Base-by-base conservation (phyloP, 129 eudicot species). In the Lactuca saligna region DNA sequence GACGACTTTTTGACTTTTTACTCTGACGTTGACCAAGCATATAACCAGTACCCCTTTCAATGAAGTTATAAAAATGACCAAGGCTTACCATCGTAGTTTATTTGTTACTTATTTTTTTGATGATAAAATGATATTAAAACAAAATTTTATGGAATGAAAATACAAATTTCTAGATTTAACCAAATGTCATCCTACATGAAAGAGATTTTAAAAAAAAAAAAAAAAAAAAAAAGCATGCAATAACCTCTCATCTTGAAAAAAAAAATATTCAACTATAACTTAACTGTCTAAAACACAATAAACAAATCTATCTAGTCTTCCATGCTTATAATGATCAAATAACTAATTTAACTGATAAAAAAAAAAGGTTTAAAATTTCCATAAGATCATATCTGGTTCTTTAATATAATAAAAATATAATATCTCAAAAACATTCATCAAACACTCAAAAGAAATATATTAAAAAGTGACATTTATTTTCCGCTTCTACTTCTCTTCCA, bases 401-500 rank as follows among this genome's bases (percentile, higher is more conserved):
- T 53, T 39, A 7, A 39, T 17, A 7, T 17, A 53, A 53, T 53
- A 14, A 53, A 5, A 20, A 20, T 20, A n/a, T 16, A 53, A 53
- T n/a, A n/a, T n/a, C 8, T 53, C 16, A 55, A 54, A 54, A 54
- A 15, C 59, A 54, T 12, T 9, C 17, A 4, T 12, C 3, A 3
- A 50, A 13, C 25, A 12, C 17, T 6, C 2, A 15, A 51, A 13
- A 41, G 25, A 55, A 20, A 46, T 0, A 25, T 65, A 44, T 17
- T 4, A 25, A 35, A 46, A 37, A 15, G 42, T 13, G 12, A 35
- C 39, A 16, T 63, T 16, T 4, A 8, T 68, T 68, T 15, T 68
- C 29, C 20, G 32, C 70, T 73, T 72, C 54, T 79, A 85, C 64
- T 82, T 82, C 57, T 83, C 92, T 58, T 85, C 84, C 69, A 83